phyloP scores from a whole-genome alignment of 208 protist genomes.

The Sergeia podlipaevii region DNA sequence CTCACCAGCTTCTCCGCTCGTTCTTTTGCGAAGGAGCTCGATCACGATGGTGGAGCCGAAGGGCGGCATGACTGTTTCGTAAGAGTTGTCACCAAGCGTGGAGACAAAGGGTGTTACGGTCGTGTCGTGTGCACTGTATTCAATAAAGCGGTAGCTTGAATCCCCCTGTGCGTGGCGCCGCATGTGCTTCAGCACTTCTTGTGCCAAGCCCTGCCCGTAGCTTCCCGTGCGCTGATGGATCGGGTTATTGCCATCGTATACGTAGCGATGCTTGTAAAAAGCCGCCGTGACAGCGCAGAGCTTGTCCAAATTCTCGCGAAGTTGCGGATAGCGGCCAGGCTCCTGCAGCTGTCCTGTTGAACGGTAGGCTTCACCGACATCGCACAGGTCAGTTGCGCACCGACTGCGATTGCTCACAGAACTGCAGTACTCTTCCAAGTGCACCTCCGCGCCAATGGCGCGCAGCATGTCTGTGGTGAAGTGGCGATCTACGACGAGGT shows the following conservation, averaged over 20 bases:
- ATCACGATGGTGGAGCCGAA: slow-evolving; percentile 55
- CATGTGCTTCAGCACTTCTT: slow-evolving; percentile 41
- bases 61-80: slow-evolving; percentile 46
- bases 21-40: slow-evolving; percentile 48
- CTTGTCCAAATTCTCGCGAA: slow-evolving; percentile 21
- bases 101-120: slow-evolving; percentile 45
- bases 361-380: slow-evolving; percentile 49
- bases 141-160: slow-evolving; percentile 30
- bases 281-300: slow-evolving; percentile 27
- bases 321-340: slow-evolving; percentile 7
- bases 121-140: slow-evolving; percentile 79
- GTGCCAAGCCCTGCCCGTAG: slow-evolving; percentile 39
- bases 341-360: slow-evolving; percentile 22
- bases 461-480: slow-evolving; percentile 23
- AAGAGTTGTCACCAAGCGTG: slow-evolving; percentile 35
- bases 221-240: slow-evolving; percentile 43
- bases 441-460: slow-evolving; percentile 24
- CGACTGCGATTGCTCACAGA: slow-evolving; percentile 24
- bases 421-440: slow-evolving; percentile 33
- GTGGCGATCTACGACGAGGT: slow-evolving; percentile 11
- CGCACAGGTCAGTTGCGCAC: slow-evolving; percentile 44
- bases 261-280: slow-evolving; percentile 23
- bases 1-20: too few species aligned
- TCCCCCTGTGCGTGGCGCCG: slow-evolving; percentile 5
- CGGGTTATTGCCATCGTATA: slow-evolving; percentile 37